A percentile compares a stretch with the other conserved stretches of the same genome.
phyloP scores from a whole-genome alignment of 1,139 yeast species.

The Magnusiomyces ingens region DNA sequence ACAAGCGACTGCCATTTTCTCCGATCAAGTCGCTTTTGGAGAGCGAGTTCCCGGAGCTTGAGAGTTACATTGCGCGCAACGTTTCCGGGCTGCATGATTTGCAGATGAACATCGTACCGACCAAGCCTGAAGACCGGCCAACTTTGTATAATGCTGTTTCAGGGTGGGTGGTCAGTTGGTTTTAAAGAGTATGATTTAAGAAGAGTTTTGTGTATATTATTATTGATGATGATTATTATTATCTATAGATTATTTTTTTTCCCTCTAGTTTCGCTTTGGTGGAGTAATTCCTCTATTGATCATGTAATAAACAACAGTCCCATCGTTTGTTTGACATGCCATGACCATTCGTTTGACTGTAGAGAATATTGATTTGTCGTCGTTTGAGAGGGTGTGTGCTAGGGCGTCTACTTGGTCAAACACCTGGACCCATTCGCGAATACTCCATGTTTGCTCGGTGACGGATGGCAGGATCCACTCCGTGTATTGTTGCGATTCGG shows the following conservation, averaged over 20 bases:
- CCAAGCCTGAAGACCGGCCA: conserved; percentile 10
- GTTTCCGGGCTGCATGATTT: conserved; percentile 1
- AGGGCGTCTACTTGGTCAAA: conserved; percentile 24
- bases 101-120: conserved; percentile 8
- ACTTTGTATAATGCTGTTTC: conserved; percentile 7
- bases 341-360: conserved; percentile 38
- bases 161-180: conserved; percentile 4
- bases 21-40: conserved; percentile 20
- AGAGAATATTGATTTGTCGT: background rate
- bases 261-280: conserved; percentile 47
- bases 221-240: too few relatives aligned
- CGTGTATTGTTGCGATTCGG: conserved; percentile 16
- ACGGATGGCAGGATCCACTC: conserved; percentile 15
- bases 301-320: conserved; percentile 61
- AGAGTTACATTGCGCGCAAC: conserved; percentile 5
- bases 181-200: background rate
- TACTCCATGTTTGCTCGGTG: conserved; percentile 26
- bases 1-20: conserved; percentile 21
- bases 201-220: too few relatives aligned
- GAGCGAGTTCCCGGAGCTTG: conserved; percentile 20
- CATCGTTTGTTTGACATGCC: conserved; percentile 56
- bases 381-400: background rate
- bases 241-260: background rate
- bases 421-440: conserved; percentile 29
- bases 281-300: conserved; percentile 55